Base-by-base conservation (phyloP, 1,139 yeast genomes). In the Candida mesenterica region DNA sequence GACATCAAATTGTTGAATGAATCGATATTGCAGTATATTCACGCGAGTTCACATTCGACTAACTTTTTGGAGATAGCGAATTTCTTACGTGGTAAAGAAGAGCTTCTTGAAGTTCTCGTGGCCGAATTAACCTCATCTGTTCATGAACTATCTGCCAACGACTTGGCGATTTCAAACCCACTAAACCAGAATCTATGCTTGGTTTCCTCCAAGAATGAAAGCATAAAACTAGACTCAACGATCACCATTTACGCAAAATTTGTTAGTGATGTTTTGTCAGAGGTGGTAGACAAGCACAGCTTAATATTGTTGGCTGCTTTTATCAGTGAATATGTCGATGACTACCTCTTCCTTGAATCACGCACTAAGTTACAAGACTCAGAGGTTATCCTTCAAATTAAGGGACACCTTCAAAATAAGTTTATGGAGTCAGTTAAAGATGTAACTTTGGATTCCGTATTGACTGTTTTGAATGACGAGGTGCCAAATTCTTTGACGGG, bases 161-260 rank as follows among this genome's bases (percentile, higher is more conserved):
- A 51, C 9, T 44, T 76, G 18, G 52, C 80, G 0, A 51, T 76
- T 18, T 69, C 77, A 0, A 75, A 74, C 43, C 66, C 77, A 2
- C 48, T 77, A 32, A 69, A 61, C 13, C 59, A 62, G 17, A 68
- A 65, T 34, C 54, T 68, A 1, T 66, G 62, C 40, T 47, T 76
- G 19, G 44, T 71, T 9, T 37, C 24, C 9, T 37, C 24, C 9
- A 14, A 13, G 10, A 20, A n/a, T 25, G 25, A 13, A 3, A 24
- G 22, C 6, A 14, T 24, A 7, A 20, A 3, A 3, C 16, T 31
- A n/a, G 29, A 36, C 13, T 5, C 17, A 3, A 12, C 18, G 4
- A 28, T 36, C 7, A 18, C 44, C 15, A 35, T 36, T 4, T 34
- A 39, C 20, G 52, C 46, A 6, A 46, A 41, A 15, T 45, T 48